Evolutionary conservation across 305 asterid species (phyloP), one percentile per base, ranked within the genome.

Genomic region (Fraxinus baroniana): DNA sequence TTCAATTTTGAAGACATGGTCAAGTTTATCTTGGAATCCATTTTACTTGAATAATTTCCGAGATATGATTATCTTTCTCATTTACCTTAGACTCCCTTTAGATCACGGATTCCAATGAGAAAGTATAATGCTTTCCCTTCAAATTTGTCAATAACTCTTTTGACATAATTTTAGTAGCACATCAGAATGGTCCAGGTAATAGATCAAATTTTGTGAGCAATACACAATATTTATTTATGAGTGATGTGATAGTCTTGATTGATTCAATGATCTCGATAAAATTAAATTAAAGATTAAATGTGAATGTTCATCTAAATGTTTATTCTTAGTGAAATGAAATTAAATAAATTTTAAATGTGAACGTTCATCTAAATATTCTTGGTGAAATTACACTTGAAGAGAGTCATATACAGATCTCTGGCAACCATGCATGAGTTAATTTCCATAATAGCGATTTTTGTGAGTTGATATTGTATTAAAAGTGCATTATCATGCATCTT

Each of bases 151-250:
- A 32, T 5, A 70, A 13, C 41, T 30, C 76, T n/a, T n/a, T n/a
- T 32, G 71, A 10, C 80, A 20, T 46, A 49, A 77, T 77, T 30
- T 60, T 52, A 35, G 66, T 46, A 77, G 71, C 64, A 77, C 71
- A 28, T 77, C 35, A 26, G n/a, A n/a, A n/a, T n/a, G n/a, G n/a
- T n/a, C n/a, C n/a, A n/a, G n/a, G n/a, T n/a, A n/a, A n/a, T n/a
- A n/a, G n/a, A n/a, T n/a, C n/a, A n/a, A n/a, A n/a, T n/a, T n/a
- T n/a, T n/a, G n/a, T 28, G 39, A 70, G 41, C 20, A 70, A 15
- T 28, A 32, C 12, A 37, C 74, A 68, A 28, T 49, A 15, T 15
- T n/a, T n/a, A n/a, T n/a, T n/a, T n/a, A n/a, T n/a, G n/a, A n/a
- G 4, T 22, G 72, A 64, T 24, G n/a, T 57, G 24, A 64, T 64